Conservation (phyloP, 352 stramenopile species). For the Phytophthora lateralis region DNA sequence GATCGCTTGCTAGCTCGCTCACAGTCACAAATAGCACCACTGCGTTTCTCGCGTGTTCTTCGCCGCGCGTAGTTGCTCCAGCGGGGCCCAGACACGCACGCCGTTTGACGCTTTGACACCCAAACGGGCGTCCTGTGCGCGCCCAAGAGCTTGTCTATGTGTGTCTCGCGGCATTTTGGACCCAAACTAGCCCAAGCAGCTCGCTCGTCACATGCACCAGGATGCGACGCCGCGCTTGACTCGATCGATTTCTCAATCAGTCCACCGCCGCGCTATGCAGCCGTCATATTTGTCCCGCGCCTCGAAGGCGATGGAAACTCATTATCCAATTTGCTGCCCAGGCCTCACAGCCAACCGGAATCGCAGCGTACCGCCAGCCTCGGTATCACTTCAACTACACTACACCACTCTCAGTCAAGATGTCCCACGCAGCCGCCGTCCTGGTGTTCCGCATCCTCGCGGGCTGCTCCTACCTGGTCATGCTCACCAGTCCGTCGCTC, state of each 20-base stretch:
- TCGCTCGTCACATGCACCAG: neutral
- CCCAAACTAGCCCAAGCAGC: neutral
- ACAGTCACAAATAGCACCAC: slow-evolving; percentile 7
- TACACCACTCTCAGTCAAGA: slow-evolving; percentile 6
- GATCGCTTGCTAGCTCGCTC: slow-evolving; percentile 7
- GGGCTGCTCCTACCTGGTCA: slow-evolving; percentile 32
- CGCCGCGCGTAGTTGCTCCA: slow-evolving; percentile 12
- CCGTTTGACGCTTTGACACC: slow-evolving; percentile 14
- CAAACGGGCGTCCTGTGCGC: too few relatives aligned
- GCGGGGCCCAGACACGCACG: slow-evolving; percentile 21
- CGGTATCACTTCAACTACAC: slow-evolving; percentile 27
- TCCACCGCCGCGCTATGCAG: slow-evolving; percentile 22
- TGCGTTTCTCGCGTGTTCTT: slow-evolving; percentile 30
- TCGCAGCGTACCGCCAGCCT: neutral
- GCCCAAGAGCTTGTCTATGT: too few relatives aligned
- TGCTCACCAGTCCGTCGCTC: slow-evolving; percentile 48
- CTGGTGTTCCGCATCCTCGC: slow-evolving; percentile 29
- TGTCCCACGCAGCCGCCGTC: slow-evolving; percentile 25
- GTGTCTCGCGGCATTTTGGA: too few relatives aligned
- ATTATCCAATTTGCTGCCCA: slow-evolving; percentile 24
- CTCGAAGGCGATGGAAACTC: neutral
- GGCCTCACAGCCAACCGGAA: slow-evolving; percentile 9
- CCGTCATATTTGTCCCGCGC: neutral
- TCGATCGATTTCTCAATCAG: slow-evolving; percentile 25
- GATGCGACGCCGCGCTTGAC: slow-evolving; percentile 19